Percentiles rank a stretch among this genome's conserved stretches.
Conservation (phyloP, 371 early-diverging fungal species). For the Umbelopsis sp. region DNA sequence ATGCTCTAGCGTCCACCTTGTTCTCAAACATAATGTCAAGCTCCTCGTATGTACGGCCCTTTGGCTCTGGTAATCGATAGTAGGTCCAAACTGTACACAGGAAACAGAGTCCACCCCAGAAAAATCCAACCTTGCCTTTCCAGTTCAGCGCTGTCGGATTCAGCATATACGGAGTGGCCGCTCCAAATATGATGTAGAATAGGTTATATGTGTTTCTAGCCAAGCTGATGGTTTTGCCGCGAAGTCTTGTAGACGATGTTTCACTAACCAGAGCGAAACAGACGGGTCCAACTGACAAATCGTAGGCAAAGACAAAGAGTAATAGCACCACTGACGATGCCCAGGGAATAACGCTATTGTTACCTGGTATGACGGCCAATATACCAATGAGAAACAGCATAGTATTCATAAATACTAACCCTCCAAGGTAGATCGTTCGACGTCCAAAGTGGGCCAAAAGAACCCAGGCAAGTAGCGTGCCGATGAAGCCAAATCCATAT, state of each 20-base stretch:
- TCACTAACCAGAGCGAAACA: slow-evolving; percentile 1
- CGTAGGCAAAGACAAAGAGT: background rate
- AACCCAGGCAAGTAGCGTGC: background rate
- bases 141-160: background rate
- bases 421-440: background rate
- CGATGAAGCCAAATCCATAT: background rate
- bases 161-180: slow-evolving; percentile 4
- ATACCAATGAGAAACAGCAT: background rate
- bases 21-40: slow-evolving; percentile 8
- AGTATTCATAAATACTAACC: background rate
- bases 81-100: background rate
- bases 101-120: slow-evolving; percentile 1
- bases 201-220: background rate
- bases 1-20: background rate
- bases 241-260: slow-evolving; percentile 6
- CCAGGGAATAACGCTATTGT: background rate
- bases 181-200: background rate
- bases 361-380: background rate
- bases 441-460: background rate
- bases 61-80: slow-evolving; percentile 1
- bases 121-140: slow-evolving; percentile 2
- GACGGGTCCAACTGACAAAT: background rate
- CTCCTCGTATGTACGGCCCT: slow-evolving; percentile 12
- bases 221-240: background rate
- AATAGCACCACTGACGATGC: background rate